Percentiles rank a stretch among this genome's conserved stretches.
Evolutionary conservation across 129 eudicot genomes (phyloP).

Genomic region (Cynara cardunculus): DNA sequence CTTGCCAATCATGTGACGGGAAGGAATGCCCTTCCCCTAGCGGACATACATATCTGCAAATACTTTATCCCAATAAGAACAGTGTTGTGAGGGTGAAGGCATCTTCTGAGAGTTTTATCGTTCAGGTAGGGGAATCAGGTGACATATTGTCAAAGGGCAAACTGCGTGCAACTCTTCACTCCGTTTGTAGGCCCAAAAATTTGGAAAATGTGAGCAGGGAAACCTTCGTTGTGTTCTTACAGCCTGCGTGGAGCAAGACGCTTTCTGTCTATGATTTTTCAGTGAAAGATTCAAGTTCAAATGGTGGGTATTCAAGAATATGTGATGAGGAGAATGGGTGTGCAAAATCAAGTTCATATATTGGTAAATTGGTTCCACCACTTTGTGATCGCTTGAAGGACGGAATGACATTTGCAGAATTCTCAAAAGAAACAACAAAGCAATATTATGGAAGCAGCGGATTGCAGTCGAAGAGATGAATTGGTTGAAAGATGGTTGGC

Average conservation of each 20-base stretch:
- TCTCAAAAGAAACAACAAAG: constrained; percentile 75
- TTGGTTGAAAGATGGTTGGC: neutral
- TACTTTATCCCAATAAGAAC: constrained; percentile 56
- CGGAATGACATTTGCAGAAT: constrained; percentile 94
- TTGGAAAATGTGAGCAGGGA: constrained; percentile 70
- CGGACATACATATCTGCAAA: constrained; percentile 66
- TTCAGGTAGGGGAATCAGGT: constrained; percentile 96
- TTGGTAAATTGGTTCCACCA: constrained; percentile 61
- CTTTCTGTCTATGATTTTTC: constrained; percentile 54
- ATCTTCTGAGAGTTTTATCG: constrained; percentile 55
- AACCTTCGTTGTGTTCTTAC: constrained; percentile 88
- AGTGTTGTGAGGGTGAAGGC: constrained; percentile 50
- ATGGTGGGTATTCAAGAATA: constrained; percentile 15
- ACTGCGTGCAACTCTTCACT: constrained; percentile 83
- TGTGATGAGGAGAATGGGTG: constrained; percentile 20
- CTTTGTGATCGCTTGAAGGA: constrained; percentile 65
- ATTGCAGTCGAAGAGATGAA: constrained; percentile 63
- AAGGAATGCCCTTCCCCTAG: constrained; percentile 55
- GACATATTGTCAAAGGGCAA: constrained; percentile 73
- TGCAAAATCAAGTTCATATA: constrained; percentile 25
- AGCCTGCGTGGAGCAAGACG: constrained; percentile 80
- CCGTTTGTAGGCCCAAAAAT: constrained; percentile 56
- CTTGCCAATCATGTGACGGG: constrained; percentile 20
- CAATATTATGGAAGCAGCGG: constrained; percentile 78
- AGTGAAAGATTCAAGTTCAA: constrained; percentile 12